A percentile compares a stretch with the other conserved stretches of the same genome.
Evolutionary conservation across 2,329 filamentous ascomycete species (phyloP).

Genomic region (Fusarium setosum): DNA sequence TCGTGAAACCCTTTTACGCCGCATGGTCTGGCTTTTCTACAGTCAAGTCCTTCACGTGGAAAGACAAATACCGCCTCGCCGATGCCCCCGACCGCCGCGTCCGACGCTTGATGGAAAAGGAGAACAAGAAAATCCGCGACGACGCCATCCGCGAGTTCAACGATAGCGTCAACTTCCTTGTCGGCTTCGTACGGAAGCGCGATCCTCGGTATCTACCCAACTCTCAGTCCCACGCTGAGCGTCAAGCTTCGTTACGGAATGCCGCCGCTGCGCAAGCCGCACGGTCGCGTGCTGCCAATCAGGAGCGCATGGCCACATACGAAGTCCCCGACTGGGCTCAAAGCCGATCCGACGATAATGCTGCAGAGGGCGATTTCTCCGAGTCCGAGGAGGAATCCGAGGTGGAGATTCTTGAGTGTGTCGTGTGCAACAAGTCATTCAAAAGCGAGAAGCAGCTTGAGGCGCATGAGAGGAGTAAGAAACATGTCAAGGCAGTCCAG

Average conservation of each 20-base stretch:
- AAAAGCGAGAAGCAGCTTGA: constrained; percentile 93
- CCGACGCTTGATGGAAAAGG: constrained; percentile 91
- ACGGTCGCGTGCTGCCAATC: constrained; percentile 82
- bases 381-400: constrained; percentile 66
- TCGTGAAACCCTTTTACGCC: constrained; percentile 84
- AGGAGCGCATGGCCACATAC: constrained; percentile 75
- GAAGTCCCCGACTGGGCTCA: constrained; percentile 82
- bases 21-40: constrained; percentile 87
- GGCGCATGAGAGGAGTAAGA: constrained; percentile 95
- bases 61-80: constrained; percentile 83
- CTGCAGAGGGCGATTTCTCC: constrained; percentile 71
- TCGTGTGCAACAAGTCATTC: constrained; percentile 82
- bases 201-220: constrained; percentile 88
- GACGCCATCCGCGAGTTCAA: constrained; percentile 90
- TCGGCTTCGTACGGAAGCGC: constrained; percentile 89
- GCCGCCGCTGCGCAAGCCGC: constrained; percentile 87
- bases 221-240: constrained; percentile 80
- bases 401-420: constrained; percentile 76
- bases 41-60: constrained; percentile 88
- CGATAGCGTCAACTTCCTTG: constrained; percentile 86
- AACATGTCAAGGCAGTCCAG: constrained; percentile 88
- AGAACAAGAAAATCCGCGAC: constrained; percentile 87
- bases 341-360: constrained; percentile 61
- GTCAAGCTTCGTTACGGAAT: constrained; percentile 81
- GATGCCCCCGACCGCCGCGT: constrained; percentile 89